phyloP scores from a whole-genome alignment of 177 flowering plant species.

The Telopea speciosissima region DNA sequence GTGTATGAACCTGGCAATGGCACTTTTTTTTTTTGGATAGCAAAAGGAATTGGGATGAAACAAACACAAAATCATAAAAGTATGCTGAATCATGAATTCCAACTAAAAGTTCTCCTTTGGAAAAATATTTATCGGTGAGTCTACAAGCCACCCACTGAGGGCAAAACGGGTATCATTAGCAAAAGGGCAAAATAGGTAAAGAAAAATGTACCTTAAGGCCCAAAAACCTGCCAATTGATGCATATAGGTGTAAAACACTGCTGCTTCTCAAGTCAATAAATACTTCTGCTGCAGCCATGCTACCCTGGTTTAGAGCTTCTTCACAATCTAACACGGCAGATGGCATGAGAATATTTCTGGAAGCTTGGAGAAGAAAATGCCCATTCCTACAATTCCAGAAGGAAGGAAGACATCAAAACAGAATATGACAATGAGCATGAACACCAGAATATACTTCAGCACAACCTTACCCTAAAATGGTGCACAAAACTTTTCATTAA shows the following conservation, averaged over 20 bases:
- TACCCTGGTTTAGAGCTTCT: constrained; percentile 84
- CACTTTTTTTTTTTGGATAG: no score
- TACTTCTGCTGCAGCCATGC: constrained; percentile 62
- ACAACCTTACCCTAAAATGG: no score
- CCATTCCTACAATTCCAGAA: constrained; percentile 63
- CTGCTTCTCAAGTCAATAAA: constrained; percentile 72
- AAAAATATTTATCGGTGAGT: no score
- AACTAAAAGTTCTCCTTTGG: no score
- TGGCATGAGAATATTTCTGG: constrained; percentile 56
- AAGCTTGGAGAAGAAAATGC: constrained; percentile 74
- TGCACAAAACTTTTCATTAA: no score
- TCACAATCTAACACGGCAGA: constrained; percentile 63
- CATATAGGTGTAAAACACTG: constrained; percentile 77
- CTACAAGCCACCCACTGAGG: no score
- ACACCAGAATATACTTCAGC: background rate
- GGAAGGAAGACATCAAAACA: background rate
- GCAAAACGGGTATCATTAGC: background rate
- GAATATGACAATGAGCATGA: background rate
- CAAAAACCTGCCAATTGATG: constrained; percentile 74
- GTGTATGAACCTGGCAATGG: no score
- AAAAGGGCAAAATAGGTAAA: background rate
- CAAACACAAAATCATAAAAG: background rate
- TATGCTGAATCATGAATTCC: no score
- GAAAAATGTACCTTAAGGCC: constrained; percentile 70
- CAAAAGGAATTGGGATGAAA: no score